phyloP scores from a whole-genome alignment of 129 eudicot genomes.

The Tagetes patula region DNA sequence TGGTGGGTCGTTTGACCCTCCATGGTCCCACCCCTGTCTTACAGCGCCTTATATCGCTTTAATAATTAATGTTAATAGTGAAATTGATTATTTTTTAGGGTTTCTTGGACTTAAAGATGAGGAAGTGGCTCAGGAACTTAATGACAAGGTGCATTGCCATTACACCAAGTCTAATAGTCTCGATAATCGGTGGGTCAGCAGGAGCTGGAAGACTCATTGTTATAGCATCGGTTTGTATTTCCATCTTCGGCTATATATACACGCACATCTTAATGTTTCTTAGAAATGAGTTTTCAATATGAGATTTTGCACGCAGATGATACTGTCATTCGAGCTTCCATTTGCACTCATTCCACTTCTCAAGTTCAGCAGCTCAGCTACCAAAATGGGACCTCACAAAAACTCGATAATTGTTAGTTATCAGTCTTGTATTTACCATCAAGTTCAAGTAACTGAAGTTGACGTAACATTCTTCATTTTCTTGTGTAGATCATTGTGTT shows the following conservation, averaged over 20 bases:
- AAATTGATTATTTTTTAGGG: slow-evolving; percentile 40
- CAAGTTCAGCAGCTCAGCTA: slow-evolving; percentile 66
- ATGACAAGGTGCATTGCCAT: slow-evolving; percentile 72
- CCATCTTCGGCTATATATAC: neutral
- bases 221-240: slow-evolving; percentile 65
- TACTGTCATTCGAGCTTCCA: slow-evolving; percentile 77
- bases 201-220: slow-evolving; percentile 71
- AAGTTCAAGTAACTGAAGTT: neutral
- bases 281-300: neutral
- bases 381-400: slow-evolving; percentile 81
- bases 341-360: slow-evolving; percentile 81
- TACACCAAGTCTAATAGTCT: slow-evolving; percentile 64
- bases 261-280: neutral
- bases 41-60: neutral
- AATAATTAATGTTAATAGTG: neutral
- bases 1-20: too few species aligned
- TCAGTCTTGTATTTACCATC: neutral
- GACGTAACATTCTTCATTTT: neutral
- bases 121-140: slow-evolving; percentile 64
- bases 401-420: slow-evolving; percentile 60
- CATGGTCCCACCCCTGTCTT: too few species aligned
- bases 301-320: slow-evolving; percentile 51
- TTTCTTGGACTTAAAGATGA: slow-evolving; percentile 70
- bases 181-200: slow-evolving; percentile 70
- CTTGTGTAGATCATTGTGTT: slow-evolving; percentile 50